Conservation (phyloP, 495 filamentous ascomycete genomes). For the Penicilliopsis zonata region DNA sequence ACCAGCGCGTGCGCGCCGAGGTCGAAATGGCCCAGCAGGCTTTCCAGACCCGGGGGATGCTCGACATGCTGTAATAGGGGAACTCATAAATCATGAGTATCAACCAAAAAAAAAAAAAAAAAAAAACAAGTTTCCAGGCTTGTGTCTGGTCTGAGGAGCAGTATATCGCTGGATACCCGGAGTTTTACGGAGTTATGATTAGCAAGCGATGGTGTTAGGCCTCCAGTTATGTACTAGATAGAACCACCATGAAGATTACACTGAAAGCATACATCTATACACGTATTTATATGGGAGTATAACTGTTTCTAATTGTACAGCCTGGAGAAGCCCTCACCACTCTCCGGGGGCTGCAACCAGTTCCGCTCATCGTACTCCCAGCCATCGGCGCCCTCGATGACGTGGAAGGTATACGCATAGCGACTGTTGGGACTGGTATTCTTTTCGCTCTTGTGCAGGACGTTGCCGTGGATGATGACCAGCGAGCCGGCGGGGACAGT, state of each 20-base stretch:
- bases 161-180: too few species aligned
- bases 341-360: slow-evolving; percentile 77
- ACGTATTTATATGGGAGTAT: too few species aligned
- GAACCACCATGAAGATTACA: too few species aligned
- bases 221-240: too few species aligned
- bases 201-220: too few species aligned
- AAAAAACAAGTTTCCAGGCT: too few species aligned
- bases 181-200: too few species aligned
- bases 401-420: slow-evolving; percentile 95
- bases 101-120: too few species aligned
- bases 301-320: slow-evolving; percentile 33
- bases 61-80: slow-evolving; percentile 63
- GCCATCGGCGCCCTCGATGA: slow-evolving; percentile 73
- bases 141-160: too few species aligned
- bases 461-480: slow-evolving; percentile 92
- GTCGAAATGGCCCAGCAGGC: slow-evolving; percentile 74
- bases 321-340: slow-evolving; percentile 64
- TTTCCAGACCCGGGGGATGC: slow-evolving; percentile 68
- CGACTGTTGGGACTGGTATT: slow-evolving; percentile 74
- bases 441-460: slow-evolving; percentile 91
- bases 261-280: too few species aligned
- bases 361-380: slow-evolving; percentile 73
- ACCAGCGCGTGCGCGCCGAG: slow-evolving; percentile 56
- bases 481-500: slow-evolving; percentile 80
- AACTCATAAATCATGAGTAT: too few species aligned